Conservation (phyloP, 768 basidiomycete genomes). For the Strobilomyces confusus region DNA sequence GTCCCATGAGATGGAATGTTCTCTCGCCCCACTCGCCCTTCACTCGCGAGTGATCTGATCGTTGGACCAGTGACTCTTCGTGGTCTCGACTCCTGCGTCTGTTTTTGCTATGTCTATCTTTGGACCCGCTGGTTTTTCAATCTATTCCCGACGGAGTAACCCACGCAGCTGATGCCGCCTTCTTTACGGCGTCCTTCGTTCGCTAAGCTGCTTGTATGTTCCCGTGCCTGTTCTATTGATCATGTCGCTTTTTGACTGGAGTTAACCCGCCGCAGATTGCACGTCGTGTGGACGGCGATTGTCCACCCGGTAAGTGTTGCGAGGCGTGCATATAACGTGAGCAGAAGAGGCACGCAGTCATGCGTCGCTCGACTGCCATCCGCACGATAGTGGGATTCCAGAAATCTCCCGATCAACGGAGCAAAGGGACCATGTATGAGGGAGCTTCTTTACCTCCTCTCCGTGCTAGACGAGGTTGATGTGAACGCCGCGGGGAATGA, state of each 20-base stretch:
- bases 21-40: slow-evolving; percentile 11
- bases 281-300: slow-evolving; percentile 11
- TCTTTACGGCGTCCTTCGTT: slow-evolving; percentile 25
- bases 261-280: slow-evolving; percentile 10
- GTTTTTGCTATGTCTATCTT: slow-evolving; percentile 20
- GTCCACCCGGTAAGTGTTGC: slow-evolving; percentile 8
- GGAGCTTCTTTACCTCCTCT: slow-evolving; percentile 12
- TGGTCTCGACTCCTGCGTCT: neutral
- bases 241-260: slow-evolving; percentile 19
- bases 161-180: slow-evolving; percentile 35
- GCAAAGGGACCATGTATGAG: slow-evolving; percentile 7
- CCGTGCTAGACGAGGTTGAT: slow-evolving; percentile 10
- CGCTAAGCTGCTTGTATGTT: slow-evolving; percentile 6
- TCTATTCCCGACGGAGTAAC: slow-evolving; percentile 15
- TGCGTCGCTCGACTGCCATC: slow-evolving; percentile 3
- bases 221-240: slow-evolving; percentile 7
- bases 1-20: slow-evolving; percentile 17
- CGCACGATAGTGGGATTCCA: slow-evolving; percentile 7
- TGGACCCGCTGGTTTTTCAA: slow-evolving; percentile 6
- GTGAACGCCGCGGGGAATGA: slow-evolving; percentile 33
- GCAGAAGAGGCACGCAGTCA: neutral
- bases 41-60: slow-evolving; percentile 14
- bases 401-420: slow-evolving; percentile 21
- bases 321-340: slow-evolving; percentile 15
- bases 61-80: slow-evolving; percentile 3